phyloP scores from a whole-genome alignment of 2,329 filamentous ascomycete genomes.

The Periconia digitata region DNA sequence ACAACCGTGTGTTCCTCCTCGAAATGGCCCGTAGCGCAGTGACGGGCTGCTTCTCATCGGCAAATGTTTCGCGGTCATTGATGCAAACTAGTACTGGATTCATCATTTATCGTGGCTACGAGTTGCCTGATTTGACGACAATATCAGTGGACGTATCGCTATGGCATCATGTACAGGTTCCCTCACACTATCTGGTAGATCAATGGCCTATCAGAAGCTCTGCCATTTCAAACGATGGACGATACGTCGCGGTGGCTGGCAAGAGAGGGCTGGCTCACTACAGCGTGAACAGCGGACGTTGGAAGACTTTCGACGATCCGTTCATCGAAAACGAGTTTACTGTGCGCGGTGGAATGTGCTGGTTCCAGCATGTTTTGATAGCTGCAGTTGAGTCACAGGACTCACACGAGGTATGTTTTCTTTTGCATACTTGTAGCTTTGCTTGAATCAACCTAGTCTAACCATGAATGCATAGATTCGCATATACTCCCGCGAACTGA shows the following conservation, averaged over 20 bases:
- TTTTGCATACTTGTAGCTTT: not conserved
- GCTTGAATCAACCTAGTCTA: not conserved
- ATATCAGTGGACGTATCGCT: constrained; percentile 89
- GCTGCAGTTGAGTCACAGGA: constrained; percentile 86
- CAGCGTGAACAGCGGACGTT: constrained; percentile 88
- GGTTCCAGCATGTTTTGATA: constrained; percentile 94
- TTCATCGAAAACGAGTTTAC: constrained; percentile 86
- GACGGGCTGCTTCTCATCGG: constrained; percentile 85
- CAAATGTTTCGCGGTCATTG: constrained; percentile 86
- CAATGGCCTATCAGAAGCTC: constrained; percentile 92
- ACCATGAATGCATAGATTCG: constrained; percentile 58
- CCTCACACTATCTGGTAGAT: constrained; percentile 78
- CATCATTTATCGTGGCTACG: constrained; percentile 91
- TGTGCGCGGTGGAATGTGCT: constrained; percentile 95
- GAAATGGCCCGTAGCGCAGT: constrained; percentile 95
- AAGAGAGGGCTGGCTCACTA: constrained; percentile 91
- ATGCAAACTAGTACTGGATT: constrained; percentile 85
- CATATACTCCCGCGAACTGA: constrained; percentile 85
- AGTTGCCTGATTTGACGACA: constrained; percentile 84
- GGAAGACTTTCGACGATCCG: constrained; percentile 88
- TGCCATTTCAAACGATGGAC: constrained; percentile 86
- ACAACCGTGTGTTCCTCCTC: constrained; percentile 80
- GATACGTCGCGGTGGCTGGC: constrained; percentile 96
- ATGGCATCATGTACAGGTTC: constrained; percentile 93
- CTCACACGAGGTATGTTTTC: constrained; percentile 66